Evolutionary conservation across 2,329 filamentous ascomycete genomes (phyloP), one percentile per base, ranked within the genome.

Genomic region (Fusarium falciforme): DNA sequence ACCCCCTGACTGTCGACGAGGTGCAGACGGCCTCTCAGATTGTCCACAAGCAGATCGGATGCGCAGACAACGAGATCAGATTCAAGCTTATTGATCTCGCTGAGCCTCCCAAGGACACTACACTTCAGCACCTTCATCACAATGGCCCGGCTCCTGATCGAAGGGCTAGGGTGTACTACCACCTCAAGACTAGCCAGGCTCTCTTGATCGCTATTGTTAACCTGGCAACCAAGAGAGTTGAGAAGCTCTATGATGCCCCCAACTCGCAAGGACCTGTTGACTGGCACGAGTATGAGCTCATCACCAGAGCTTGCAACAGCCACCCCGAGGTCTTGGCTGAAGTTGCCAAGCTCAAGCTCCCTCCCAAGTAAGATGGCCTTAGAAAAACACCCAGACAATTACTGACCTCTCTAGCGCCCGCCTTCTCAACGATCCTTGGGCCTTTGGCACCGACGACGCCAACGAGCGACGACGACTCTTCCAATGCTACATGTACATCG

Each of bases 401-500:
- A 22, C 22, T 22, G 0, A 17, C 16, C 11, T 35, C 1, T 33
- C 10, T 29, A 70, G 67, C 20, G 64, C 67, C 20, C 67, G 64
- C 9, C n/a, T 70, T 3, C n/a, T 55, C 4, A 64, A 60, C 14
- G 67, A 70, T 2, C 67, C 67, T 47, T 70, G 67, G 67, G 44
- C 67, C 6, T 70, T 55, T 49, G 67, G 67, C 11, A 70, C 67
- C 1, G 67, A 70, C 12, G 36, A 61, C 11, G 42, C 54, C 14
- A 61, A 67, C 2, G 67, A 70, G 11, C 29, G 55, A 49, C 64
- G 67, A 20, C 67, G 67, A 16, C 54, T 73, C 25, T 73, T 74
- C 52, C 72, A 74, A 54, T 72, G 72, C 57, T 73, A 73, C 68
- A 73, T 73, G 69, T 73, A 73, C 44, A 58, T 59, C 3, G 60